Evolutionary conservation across 1,139 yeast species (phyloP), one percentile per base, ranked within the genome.

Genomic region (Yamadazyma buinensis): DNA sequence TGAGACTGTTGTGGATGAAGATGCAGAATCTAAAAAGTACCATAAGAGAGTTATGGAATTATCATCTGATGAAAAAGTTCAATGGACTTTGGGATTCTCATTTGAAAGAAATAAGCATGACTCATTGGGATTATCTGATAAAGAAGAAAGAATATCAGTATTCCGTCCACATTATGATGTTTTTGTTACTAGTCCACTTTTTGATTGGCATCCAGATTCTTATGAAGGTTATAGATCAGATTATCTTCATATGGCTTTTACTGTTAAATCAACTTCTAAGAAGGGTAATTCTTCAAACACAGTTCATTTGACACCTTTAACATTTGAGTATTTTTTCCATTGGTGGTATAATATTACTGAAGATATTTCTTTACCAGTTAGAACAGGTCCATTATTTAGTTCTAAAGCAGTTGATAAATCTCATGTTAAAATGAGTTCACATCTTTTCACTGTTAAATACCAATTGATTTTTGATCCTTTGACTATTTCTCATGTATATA

Each of bases 281-380:
- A 46, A 48, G 4, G 68, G 65, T 0, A 55, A 58, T 34, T 54
- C 84, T 2, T 77, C 75, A 48, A 90, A 88, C 57, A 72, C 88
- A 1, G 75, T 82, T 12, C 94, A 88, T 54, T 59, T 90, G 28
- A 72, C 95, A 0, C 96, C 97, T 0, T 59, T 69, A 26, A 71
- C 83, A 0, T 65, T 87, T 43, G 59, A 62, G 10, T 84, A 84
- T 47, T 90, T 90, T 62, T 77, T 75, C 49, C 59, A 63, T 26
- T 92, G 97, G 97, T 88, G 96, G 95, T 61, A 69, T 32, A 70
- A 82, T 35, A 78, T 92, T 49, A 77, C 82, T 18, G 77, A 85
- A 29, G 73, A 75, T 22, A 63, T 83, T 21, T 80, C 95, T 5
- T 63, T 86, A 24, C 96, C 97, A 0, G 72, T 86, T 4, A 72